Evolutionary conservation across 2,329 filamentous ascomycete genomes (phyloP).

Genomic region (Fusarium poae): DNA sequence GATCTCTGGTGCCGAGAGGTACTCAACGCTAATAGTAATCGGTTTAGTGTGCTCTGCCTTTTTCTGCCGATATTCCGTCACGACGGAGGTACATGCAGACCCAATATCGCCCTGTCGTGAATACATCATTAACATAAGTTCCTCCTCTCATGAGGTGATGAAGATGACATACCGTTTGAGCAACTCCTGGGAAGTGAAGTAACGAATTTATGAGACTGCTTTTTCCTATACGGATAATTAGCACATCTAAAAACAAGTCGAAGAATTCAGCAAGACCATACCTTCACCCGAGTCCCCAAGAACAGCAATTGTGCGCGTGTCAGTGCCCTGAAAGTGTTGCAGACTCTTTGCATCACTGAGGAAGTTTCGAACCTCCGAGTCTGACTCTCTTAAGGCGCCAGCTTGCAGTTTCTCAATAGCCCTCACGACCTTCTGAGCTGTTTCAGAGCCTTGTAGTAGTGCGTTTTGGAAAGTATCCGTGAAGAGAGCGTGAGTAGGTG

Average conservation of each 20-base stretch:
- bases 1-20: slow-evolving; percentile 48
- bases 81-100: slow-evolving; percentile 53
- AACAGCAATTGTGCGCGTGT: slow-evolving; percentile 28
- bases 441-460: neutral
- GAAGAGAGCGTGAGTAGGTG: slow-evolving; percentile 16
- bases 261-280: too few species aligned
- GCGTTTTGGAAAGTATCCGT: slow-evolving; percentile 4
- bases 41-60: slow-evolving; percentile 39
- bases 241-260: too few species aligned
- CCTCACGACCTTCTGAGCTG: neutral
- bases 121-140: neutral
- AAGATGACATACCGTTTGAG: slow-evolving; percentile 36
- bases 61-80: slow-evolving; percentile 54
- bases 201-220: slow-evolving; percentile 55
- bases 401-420: slow-evolving; percentile 10
- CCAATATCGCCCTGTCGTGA: slow-evolving; percentile 48
- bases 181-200: slow-evolving; percentile 50
- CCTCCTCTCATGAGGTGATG: rapidly evolving
- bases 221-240: slow-evolving; percentile 29
- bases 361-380: slow-evolving; percentile 4
- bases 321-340: slow-evolving; percentile 15
- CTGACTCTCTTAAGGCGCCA: neutral
- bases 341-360: slow-evolving; percentile 8
- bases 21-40: slow-evolving; percentile 53
- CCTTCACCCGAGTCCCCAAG: slow-evolving; percentile 32